Conservation (phyloP, 352 stramenopile genomes). For the Pythium chondricola region DNA sequence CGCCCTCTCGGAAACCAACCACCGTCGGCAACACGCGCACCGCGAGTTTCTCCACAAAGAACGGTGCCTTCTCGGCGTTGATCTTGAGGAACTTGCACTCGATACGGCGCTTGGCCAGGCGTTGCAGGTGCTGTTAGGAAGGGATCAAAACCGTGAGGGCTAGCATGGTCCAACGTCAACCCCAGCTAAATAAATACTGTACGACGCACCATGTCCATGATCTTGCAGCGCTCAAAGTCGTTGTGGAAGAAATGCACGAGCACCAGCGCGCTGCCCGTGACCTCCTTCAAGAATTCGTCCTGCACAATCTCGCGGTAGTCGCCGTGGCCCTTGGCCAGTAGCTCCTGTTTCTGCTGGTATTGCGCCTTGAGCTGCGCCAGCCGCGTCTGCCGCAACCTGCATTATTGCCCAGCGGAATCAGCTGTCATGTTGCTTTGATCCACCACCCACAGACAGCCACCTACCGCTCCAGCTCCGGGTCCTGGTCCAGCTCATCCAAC, state of each 20-base stretch:
- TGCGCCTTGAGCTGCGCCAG: conserved; percentile 62
- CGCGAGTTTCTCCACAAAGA: conserved; percentile 91
- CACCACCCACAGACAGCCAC: no score
- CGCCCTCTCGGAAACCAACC: conserved; percentile 89
- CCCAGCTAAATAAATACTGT: no score
- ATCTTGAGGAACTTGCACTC: conserved; percentile 95
- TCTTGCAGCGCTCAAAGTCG: conserved; percentile 96
- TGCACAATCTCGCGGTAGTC: conserved; percentile 90
- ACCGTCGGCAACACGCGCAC: conserved; percentile 93
- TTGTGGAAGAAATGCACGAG: conserved; percentile 96
- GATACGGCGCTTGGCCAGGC: conserved; percentile 58
- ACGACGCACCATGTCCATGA: conserved; percentile 89
- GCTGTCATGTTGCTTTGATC: no score
- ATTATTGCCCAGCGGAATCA: no score
- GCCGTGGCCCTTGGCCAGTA: conserved; percentile 69
- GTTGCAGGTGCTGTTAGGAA: conserved; percentile 48
- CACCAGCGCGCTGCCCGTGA: conserved; percentile 76
- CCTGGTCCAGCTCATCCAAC: conserved; percentile 66
- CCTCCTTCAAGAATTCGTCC: conserved; percentile 95
- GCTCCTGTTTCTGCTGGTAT: conserved; percentile 46
- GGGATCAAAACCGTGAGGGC: no score
- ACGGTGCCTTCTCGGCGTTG: conserved; percentile 93
- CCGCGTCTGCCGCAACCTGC: conserved; percentile 78
- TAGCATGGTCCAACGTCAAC: no score
- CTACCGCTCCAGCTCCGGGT: conserved; percentile 69